phyloP scores from a whole-genome alignment of 768 basidiomycete species.

The Lanmaoa pseudosensibilis region DNA sequence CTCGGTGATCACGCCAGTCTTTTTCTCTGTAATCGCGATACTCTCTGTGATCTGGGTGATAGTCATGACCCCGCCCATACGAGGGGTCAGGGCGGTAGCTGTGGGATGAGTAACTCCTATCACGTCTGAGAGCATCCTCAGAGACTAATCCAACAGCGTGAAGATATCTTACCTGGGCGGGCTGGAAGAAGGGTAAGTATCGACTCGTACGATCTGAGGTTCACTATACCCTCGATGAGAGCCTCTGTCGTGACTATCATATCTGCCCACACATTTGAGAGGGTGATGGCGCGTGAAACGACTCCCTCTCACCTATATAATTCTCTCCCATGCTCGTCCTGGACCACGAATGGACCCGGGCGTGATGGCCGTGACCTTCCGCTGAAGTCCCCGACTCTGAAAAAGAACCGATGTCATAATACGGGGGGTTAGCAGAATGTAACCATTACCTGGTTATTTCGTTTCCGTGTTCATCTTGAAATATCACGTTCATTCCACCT shows the following conservation, averaged over 20 bases:
- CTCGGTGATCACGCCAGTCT: constrained; percentile 20
- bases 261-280: constrained; percentile 20
- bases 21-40: constrained; percentile 23
- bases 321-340: constrained; percentile 59
- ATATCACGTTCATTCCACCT: constrained; percentile 61
- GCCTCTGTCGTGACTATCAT: constrained; percentile 26
- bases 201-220: constrained; percentile 28
- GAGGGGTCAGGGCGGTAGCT: constrained; percentile 26
- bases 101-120: constrained; percentile 26
- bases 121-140: constrained; percentile 19
- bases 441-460: constrained; percentile 57
- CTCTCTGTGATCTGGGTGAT: constrained; percentile 23
- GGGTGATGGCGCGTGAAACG: background rate
- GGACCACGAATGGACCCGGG: constrained; percentile 51
- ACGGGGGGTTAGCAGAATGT: background rate
- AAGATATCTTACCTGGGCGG: constrained; percentile 20
- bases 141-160: background rate
- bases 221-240: constrained; percentile 24
- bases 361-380: constrained; percentile 28
- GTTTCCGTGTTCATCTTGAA: constrained; percentile 63
- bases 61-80: constrained; percentile 23
- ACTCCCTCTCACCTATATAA: constrained; percentile 48
- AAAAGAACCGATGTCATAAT: background rate
- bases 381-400: constrained; percentile 55
- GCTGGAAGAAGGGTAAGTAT: constrained; percentile 20